A percentile compares a stretch with the other conserved stretches of the same genome.
These are phyloP conservation scores for Petrea volubilis DNA, from an alignment of 257 asterid genomes.

Conservation along the genomic window DNA sequence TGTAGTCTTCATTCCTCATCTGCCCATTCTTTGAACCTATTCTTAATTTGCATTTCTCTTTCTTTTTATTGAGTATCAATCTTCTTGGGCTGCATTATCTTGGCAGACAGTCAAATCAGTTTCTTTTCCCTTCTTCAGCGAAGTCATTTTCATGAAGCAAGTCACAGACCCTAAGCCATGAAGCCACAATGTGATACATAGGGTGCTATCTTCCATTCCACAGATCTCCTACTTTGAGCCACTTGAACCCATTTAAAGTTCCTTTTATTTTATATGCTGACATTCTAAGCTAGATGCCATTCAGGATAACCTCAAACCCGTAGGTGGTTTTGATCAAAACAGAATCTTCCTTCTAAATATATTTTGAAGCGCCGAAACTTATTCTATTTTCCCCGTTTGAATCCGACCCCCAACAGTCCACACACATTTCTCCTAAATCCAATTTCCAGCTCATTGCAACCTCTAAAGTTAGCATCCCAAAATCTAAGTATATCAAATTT, in stretches of 20 bases:
- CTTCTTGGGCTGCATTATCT: not conserved
- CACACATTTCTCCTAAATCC: not conserved
- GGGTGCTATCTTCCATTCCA: not conserved
- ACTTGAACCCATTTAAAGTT: not conserved
- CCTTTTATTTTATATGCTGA: not conserved
- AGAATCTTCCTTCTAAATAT: not conserved
- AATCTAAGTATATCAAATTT: not conserved
- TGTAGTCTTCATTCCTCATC: not conserved
- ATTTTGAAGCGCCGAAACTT: not conserved
- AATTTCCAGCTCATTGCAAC: not conserved
- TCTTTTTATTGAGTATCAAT: no score
- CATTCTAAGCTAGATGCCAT: not conserved
- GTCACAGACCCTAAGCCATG: not conserved
- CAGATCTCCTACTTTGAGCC: constrained; percentile 8
- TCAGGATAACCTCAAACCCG: not conserved
- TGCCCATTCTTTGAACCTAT: not conserved
- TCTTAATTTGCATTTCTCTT: not conserved
- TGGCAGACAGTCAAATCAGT: not conserved
- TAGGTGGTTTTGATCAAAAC: not conserved
- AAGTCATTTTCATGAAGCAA: not conserved
- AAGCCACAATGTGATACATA: not conserved
- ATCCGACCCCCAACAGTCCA: not conserved
- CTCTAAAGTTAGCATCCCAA: not conserved
- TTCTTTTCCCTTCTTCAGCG: not conserved
- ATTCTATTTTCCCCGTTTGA: not conserved